phyloP scores from a whole-genome alignment of 1,284 basidiomycete genomes.

The Pholiota adiposa region DNA sequence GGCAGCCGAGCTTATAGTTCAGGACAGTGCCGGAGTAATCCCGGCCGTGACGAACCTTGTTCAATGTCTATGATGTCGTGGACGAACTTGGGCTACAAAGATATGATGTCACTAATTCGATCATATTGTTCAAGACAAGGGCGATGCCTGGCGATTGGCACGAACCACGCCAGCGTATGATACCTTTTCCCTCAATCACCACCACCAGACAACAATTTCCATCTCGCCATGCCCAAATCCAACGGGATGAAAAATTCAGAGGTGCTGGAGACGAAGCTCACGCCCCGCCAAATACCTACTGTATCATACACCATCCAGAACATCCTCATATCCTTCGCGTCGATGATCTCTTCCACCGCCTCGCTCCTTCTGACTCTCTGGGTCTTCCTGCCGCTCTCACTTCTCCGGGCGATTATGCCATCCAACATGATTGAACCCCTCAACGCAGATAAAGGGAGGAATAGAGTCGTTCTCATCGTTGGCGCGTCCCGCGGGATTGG shows the following conservation, averaged over 20 bases:
- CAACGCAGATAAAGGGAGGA: constrained; percentile 1
- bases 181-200: neutral
- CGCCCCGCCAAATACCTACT: constrained; percentile 24
- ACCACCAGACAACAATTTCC: neutral
- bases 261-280: neutral
- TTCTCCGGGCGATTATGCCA: constrained; percentile 17
- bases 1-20: too few relatives aligned
- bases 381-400: constrained; percentile 26
- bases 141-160: too few relatives aligned
- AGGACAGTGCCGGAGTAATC: too few relatives aligned
- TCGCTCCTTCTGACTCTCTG: constrained; percentile 25
- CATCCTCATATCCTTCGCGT: constrained; percentile 25
- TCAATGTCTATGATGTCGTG: neutral
- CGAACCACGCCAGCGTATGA: neutral
- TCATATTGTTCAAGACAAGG: neutral
- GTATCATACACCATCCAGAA: constrained; percentile 30
- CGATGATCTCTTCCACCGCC: constrained; percentile 19
- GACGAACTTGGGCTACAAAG: too few relatives aligned
- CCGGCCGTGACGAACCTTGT: too few relatives aligned
- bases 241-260: neutral
- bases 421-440: neutral
- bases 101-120: too few relatives aligned
- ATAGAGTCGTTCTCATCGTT: constrained; percentile 32
- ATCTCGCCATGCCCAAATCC: constrained; percentile 3
- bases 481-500: constrained; percentile 37